Conservation (phyloP, 305 asterid genomes). For the Plantago rigida region DNA sequence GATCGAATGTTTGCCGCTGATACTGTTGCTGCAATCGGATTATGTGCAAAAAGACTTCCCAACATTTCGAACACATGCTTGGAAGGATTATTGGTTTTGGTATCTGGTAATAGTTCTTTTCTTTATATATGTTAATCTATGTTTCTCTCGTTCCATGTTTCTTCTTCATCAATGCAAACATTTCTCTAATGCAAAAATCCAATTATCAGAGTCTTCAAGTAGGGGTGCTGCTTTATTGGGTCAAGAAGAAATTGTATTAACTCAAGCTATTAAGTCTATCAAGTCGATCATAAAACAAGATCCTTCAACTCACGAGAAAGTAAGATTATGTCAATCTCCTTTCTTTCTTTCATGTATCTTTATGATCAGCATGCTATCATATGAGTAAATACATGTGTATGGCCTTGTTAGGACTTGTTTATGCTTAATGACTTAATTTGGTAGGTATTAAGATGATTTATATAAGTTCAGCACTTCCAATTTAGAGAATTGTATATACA, state of each 20-base stretch:
- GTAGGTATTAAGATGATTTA: too few relatives aligned
- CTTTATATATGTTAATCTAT: slow-evolving; percentile 1
- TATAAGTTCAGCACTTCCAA: too few relatives aligned
- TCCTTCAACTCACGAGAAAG: slow-evolving; percentile 70
- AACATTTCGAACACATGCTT: slow-evolving; percentile 59
- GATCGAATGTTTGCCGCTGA: slow-evolving; percentile 90
- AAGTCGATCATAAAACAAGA: slow-evolving; percentile 68
- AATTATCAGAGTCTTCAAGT: slow-evolving; percentile 51
- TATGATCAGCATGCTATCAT: background rate
- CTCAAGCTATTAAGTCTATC: slow-evolving; percentile 79
- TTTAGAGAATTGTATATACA: too few relatives aligned
- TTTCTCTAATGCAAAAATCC: slow-evolving; percentile 25
- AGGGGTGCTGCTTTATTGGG: slow-evolving; percentile 38
- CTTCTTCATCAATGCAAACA: slow-evolving; percentile 1
- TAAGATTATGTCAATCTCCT: slow-evolving; percentile 29
- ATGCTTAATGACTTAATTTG: too few relatives aligned
- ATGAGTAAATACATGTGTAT: background rate
- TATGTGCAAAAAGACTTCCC: slow-evolving; percentile 73
- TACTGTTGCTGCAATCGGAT: slow-evolving; percentile 85
- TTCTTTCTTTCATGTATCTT: slow-evolving; percentile 15
- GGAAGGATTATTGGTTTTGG: slow-evolving; percentile 70
- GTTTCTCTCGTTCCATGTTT: slow-evolving; percentile 1
- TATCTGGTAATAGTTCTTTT: slow-evolving; percentile 50
- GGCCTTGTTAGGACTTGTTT: too few relatives aligned
- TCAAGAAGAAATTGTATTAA: slow-evolving; percentile 63